Conservation (phyloP, 352 stramenopile genomes). For the Phytophthora ramorum region DNA sequence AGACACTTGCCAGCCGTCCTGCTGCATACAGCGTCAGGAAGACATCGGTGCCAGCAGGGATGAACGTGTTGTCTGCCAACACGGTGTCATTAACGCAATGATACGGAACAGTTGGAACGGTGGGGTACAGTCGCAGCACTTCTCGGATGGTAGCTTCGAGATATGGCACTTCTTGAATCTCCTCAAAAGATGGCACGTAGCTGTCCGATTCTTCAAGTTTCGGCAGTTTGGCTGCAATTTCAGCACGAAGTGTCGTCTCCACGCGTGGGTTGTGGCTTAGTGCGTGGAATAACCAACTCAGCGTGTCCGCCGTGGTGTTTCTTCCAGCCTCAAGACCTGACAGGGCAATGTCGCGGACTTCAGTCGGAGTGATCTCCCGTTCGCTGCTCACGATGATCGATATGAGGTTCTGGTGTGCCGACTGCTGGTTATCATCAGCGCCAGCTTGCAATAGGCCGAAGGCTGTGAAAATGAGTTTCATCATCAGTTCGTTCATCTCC, state of each 20-base stretch:
- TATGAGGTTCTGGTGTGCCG: constrained; percentile 7
- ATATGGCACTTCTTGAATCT: constrained; percentile 48
- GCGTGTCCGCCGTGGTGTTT: constrained; percentile 49
- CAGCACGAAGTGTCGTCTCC: constrained; percentile 35
- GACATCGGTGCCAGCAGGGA: constrained; percentile 41
- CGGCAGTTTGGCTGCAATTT: constrained; percentile 42
- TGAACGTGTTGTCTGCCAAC: constrained; percentile 57
- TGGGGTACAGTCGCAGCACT: constrained; percentile 54
- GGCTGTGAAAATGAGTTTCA: constrained; percentile 25
- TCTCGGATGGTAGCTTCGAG: constrained; percentile 57
- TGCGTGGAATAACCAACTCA: constrained; percentile 65
- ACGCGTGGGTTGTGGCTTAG: constrained; percentile 50
- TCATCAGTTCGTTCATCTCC: constrained; percentile 26
- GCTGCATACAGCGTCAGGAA: constrained; percentile 3
- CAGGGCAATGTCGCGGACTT: constrained; percentile 58
- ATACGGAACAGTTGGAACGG: constrained; percentile 15
- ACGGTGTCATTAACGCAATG: constrained; percentile 40
- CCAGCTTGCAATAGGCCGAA: constrained; percentile 8
- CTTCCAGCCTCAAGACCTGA: constrained; percentile 55
- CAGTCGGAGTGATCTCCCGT: constrained; percentile 14
- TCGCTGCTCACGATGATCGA: constrained; percentile 8
- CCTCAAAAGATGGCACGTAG: constrained; percentile 35
- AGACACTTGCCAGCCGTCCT: neutral
- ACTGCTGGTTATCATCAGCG: neutral
- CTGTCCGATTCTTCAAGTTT: constrained; percentile 20